Evolutionary conservation across 108 stramenopile genomes (phyloP).

Genomic region (Skeletonema tropicum): DNA sequence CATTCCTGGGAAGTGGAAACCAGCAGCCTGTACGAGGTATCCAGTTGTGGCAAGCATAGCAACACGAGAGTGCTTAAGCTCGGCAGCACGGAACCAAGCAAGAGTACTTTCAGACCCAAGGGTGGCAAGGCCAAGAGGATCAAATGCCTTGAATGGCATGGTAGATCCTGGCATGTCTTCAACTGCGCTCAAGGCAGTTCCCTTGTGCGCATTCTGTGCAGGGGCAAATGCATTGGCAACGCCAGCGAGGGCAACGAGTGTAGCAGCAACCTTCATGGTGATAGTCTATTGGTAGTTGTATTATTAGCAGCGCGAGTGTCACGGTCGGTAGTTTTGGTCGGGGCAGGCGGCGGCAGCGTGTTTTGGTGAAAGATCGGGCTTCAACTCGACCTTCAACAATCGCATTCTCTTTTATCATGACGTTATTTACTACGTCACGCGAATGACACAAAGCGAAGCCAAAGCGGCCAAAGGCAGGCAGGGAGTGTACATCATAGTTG

Average conservation of each 20-base stretch:
- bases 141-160: constrained; percentile 43
- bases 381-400: constrained; percentile 1
- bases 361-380: constrained; percentile 6
- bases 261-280: constrained; percentile 66
- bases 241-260: constrained; percentile 65
- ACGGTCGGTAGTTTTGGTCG: too few relatives aligned
- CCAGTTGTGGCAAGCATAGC: constrained; percentile 85
- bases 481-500: too few relatives aligned
- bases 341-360: too few relatives aligned
- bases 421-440: too few relatives aligned
- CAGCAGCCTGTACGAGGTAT: constrained; percentile 59
- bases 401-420: too few relatives aligned
- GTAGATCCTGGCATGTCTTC: constrained; percentile 38
- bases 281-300: constrained; percentile 12
- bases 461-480: too few relatives aligned
- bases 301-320: background rate
- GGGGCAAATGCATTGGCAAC: constrained; percentile 46
- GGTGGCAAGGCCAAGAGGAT: constrained; percentile 58
- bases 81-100: constrained; percentile 88
- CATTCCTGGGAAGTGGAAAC: constrained; percentile 45
- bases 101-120: constrained; percentile 64
- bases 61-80: constrained; percentile 89
- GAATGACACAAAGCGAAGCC: too few relatives aligned
- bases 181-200: constrained; percentile 32
- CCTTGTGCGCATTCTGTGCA: constrained; percentile 20